Evolutionary conservation across 352 stramenopile species (phyloP).

Genomic region (Globisporangium spiculum): DNA sequence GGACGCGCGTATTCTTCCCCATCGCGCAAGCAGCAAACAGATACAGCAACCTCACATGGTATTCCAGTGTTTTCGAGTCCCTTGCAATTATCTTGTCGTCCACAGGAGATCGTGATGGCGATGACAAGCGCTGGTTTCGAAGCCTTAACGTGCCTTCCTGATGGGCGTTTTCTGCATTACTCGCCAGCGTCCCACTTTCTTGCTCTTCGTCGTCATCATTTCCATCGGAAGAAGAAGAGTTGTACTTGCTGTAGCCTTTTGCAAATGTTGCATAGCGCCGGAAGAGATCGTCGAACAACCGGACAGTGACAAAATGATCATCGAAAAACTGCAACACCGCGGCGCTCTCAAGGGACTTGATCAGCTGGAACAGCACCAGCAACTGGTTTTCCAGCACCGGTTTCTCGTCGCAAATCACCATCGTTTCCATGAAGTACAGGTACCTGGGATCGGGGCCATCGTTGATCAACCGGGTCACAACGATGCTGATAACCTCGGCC

Average conservation of each 20-base stretch:
- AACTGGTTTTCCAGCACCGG: constrained; percentile 64
- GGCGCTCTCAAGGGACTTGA: constrained; percentile 57
- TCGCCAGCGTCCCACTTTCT: neutral
- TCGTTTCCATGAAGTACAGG: constrained; percentile 56
- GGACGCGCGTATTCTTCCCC: constrained; percentile 55
- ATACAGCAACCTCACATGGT: constrained; percentile 52
- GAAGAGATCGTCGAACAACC: constrained; percentile 34
- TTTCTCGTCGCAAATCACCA: constrained; percentile 57
- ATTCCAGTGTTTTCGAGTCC: constrained; percentile 43
- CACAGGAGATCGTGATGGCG: constrained; percentile 13
- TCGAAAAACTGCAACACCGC: constrained; percentile 58
- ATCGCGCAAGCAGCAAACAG: constrained; percentile 58
- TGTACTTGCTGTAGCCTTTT: constrained; percentile 12
- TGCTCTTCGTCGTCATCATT: constrained; percentile 1
- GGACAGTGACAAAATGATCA: constrained; percentile 26
- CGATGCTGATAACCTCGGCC: constrained; percentile 53
- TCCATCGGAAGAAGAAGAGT: neutral
- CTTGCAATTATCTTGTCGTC: constrained; percentile 18
- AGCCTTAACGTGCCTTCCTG: neutral
- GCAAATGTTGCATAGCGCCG: constrained; percentile 19
- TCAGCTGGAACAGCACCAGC: constrained; percentile 60
- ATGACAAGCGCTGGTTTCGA: neutral
- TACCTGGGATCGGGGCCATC: constrained; percentile 47
- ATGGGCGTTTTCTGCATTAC: neutral
- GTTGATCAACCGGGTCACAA: constrained; percentile 41